Base-by-base conservation (phyloP, 495 filamentous ascomycete species). In the Margaritispora aquatica region DNA sequence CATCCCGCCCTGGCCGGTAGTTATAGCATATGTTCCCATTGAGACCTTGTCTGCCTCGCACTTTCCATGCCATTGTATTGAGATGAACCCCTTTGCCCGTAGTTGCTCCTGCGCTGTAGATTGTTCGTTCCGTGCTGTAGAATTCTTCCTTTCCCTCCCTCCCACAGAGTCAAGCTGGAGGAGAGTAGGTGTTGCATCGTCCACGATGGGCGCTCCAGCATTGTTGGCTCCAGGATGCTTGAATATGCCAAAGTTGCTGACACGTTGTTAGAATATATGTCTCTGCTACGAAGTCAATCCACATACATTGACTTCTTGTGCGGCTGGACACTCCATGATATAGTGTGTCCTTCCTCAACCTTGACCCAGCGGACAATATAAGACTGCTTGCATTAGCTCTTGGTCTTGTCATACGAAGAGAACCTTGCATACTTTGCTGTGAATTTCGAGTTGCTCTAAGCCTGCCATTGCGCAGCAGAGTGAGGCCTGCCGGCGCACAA, bases 331-430 rank as follows among this genome's bases (percentile, higher is more conserved):
- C 89, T 96, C 94, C 94, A 98, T 5, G 92, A 96, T 66, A 98
- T 94, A 60, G 94, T 96, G 69, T 96, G 87, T 51, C 84, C 85
- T 58, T 86, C 85, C 51, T 90, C 85, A 57, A 97, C 93, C 66
- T 89, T 84, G 62, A 97, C 88, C 95, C 95, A 98, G 66, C 94
- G 90, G 46, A 97, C 89, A 64, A 98, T 90, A 73, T 98, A 97
- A 41, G 91, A 95, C 94, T 98, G 31, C 19, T 3, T 49, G 9
- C 20, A 55, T 53, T 62, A 62, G 55, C 19, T n/a, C 48, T 26
- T 19, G 5, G 47, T 29, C 17, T 22, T 21, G 17, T 21, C 34
- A 1, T 26, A 34, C 26, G 26, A 8, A 24, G 27, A 3, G 11
- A 34, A 13, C 44, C 47, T 26, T 46, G 31, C 81, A 60, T 79